phyloP scores from a whole-genome alignment of 2,329 filamentous ascomycete species.

The Beauveria sp. region DNA sequence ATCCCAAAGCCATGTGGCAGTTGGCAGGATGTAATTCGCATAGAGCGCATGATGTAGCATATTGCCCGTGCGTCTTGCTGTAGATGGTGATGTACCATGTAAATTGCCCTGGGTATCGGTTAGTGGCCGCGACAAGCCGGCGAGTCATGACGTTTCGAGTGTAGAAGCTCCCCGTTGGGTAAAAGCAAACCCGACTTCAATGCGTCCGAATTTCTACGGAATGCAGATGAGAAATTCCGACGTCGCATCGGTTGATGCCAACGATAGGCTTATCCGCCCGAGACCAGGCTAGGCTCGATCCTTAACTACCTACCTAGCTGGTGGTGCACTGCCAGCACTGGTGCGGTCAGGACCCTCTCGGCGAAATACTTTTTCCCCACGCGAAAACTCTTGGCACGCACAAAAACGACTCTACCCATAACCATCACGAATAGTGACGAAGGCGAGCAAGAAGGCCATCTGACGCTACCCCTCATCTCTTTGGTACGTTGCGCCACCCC shows the following conservation, averaged over 20 bases:
- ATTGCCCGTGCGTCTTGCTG: too few species aligned
- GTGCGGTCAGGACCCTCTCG: slow-evolving; percentile 13
- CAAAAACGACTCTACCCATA: slow-evolving; percentile 27
- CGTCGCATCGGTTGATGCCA: not conserved
- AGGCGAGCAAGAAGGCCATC: slow-evolving; percentile 10
- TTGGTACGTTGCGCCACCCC: slow-evolving; percentile 24
- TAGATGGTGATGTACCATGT: too few species aligned
- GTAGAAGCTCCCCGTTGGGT: not conserved
- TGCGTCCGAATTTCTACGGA: not conserved
- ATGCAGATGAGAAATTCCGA: not conserved
- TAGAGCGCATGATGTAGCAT: too few species aligned
- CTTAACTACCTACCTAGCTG: too few species aligned
- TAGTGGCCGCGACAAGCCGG: too few species aligned
- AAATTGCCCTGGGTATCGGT: too few species aligned
- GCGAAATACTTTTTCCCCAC: slow-evolving; percentile 30
- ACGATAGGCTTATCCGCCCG: not conserved
- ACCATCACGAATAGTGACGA: slow-evolving; percentile 14
- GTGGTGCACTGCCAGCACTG: too few species aligned
- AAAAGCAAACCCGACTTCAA: not conserved
- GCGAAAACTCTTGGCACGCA: slow-evolving; percentile 40
- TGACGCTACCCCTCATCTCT: slow-evolving; percentile 22
- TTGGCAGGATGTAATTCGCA: too few species aligned
- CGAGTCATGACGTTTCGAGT: too few species aligned
- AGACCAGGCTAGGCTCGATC: not conserved
- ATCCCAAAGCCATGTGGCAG: too few species aligned